Evolutionary conservation across 495 filamentous ascomycete species (phyloP), one percentile per base, ranked within the genome.

Genomic region (Rhypophila decipiens): DNA sequence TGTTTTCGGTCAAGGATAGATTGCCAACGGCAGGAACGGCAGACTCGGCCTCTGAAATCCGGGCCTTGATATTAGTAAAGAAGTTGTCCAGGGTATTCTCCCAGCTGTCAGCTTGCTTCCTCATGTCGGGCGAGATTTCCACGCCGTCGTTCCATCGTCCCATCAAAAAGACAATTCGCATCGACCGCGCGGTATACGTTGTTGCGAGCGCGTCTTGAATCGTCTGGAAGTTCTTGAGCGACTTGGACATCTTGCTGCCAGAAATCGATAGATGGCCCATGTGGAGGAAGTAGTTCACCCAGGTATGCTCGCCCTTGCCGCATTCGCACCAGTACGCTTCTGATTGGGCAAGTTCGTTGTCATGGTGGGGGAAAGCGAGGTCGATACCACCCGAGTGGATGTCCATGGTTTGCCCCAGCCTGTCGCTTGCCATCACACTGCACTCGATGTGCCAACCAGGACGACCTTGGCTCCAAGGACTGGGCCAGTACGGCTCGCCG

Each of bases 391-490:
- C 93, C 18, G 87, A 91, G 63, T 97, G 90, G 42, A 97, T 86
- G 66, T 98, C 93, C 65, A 98, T 86, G 45, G 79, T 71, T 35
- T 79, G 70, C 7, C 91, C 93, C 4, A 98, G 72, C 24, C 86
- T 79, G 46, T 88, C 85, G 2, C 85, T 90, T 1, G 90, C 90
- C 93, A 98, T 98, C 2, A 88, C 90, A 1, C 86, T 93, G 79
- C 93, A 98, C 70, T 98, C 91, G 41, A 98, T 96, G 64, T 97
- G 93, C 93, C 89, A 96, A 13, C 93, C 93, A 0, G 93, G 93
- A 17, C 93, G 75, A 21, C 91, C 90, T 39, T 78, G 71, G 8
- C 90, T 89, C 91, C 93, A 98, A 4, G 77, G 77, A 55, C 83
- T 88, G 10, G 80, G 68, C 93, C 93, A 98, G 50, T 77, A 85